Conservation (phyloP, 2,329 filamentous ascomycete genomes). For the Chrysoporthe cubensis region DNA sequence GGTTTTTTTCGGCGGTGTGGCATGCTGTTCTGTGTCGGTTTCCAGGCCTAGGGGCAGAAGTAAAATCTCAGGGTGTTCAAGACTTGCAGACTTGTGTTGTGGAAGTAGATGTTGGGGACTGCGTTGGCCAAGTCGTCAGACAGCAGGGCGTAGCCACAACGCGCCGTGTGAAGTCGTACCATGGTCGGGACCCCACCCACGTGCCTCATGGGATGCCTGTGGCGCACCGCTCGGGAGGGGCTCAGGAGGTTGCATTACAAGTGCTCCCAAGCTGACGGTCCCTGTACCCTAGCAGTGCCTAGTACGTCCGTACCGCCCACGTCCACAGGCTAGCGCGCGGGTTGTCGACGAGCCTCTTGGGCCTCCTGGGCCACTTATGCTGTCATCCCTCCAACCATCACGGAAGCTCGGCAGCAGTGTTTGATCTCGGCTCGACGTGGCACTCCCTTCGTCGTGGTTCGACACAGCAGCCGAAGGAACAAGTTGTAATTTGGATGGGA, state of each 20-base stretch:
- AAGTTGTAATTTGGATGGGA: background rate
- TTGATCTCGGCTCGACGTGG: conserved; percentile 13
- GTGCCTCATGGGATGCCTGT: background rate
- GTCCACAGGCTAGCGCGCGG: background rate
- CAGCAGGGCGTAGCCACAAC: background rate
- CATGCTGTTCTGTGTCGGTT: background rate
- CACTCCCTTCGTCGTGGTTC: background rate
- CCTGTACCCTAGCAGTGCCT: background rate
- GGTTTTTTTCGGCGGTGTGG: background rate
- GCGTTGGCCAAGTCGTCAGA: background rate
- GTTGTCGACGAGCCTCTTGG: background rate
- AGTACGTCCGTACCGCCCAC: too few species aligned
- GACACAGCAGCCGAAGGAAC: background rate
- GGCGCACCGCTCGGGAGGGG: background rate
- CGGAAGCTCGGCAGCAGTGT: background rate
- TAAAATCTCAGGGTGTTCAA: background rate
- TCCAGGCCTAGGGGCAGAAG: background rate
- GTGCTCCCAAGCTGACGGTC: background rate
- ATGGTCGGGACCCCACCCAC: background rate
- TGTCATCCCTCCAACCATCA: conserved; percentile 2
- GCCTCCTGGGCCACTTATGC: background rate
- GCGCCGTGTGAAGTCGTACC: background rate
- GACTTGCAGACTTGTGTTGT: background rate
- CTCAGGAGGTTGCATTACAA: background rate
- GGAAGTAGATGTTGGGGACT: background rate